Percentiles rank a stretch among this genome's conserved stretches.
These are phyloP conservation scores for Tuber indicum DNA, from an alignment of 495 filamentous ascomycete species.

Conservation along the genomic window DNA sequence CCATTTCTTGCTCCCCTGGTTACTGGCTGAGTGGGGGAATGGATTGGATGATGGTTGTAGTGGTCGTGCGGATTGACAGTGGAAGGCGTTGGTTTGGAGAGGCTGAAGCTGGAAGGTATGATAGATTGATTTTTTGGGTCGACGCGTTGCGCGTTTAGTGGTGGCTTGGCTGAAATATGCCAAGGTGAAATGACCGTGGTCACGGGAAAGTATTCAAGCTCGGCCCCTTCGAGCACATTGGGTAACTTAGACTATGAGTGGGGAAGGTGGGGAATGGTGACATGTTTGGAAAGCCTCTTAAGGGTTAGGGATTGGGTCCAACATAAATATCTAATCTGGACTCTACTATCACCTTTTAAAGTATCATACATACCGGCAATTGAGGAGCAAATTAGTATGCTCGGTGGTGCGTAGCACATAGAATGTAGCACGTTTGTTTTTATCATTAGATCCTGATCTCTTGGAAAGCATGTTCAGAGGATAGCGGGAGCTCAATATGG, in stretches of 20 bases:
- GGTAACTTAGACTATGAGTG: background rate
- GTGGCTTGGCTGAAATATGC: background rate
- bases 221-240: background rate
- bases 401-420: background rate
- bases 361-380: background rate
- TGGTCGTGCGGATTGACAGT: background rate
- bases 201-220: background rate
- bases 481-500: background rate
- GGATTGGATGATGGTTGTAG: background rate
- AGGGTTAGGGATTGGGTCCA: background rate
- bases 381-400: background rate
- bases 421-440: background rate
- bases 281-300: background rate
- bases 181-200: background rate
- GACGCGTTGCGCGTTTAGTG: background rate
- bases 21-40: background rate
- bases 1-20: background rate
- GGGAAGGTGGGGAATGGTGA: background rate
- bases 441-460: background rate
- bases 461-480: background rate
- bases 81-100: background rate
- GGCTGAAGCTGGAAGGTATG: background rate
- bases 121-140: background rate
- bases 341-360: background rate
- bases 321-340: background rate